These are phyloP conservation scores for Populus hybrid DNA, from an alignment of 441 rosid species.

Conservation along the genomic window DNA sequence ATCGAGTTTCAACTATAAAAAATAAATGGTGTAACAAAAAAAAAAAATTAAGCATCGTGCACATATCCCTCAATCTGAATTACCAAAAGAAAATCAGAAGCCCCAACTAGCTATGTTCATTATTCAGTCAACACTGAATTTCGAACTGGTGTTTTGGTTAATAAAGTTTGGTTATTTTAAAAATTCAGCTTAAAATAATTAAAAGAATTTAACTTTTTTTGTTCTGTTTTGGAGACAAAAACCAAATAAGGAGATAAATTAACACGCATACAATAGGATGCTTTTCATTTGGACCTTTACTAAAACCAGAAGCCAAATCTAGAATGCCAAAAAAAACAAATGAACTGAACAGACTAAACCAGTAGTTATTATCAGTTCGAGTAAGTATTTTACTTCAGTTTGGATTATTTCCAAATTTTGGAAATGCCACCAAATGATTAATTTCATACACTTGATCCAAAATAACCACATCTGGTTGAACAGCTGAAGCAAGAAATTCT, in stretches of 20 bases:
- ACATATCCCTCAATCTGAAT: not conserved
- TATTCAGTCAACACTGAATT: not conserved
- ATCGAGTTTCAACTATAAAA: not conserved
- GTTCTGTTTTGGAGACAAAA: not conserved
- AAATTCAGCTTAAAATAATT: not conserved
- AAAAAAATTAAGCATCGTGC: not conserved
- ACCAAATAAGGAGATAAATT: not conserved
- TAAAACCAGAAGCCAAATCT: not conserved
- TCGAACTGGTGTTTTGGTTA: not conserved
- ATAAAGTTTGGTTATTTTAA: not conserved
- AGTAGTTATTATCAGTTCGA: not conserved
- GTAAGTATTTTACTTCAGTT: not conserved
- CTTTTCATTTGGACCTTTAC: not conserved
- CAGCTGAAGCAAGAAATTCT: not conserved
- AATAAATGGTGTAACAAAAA: not conserved
- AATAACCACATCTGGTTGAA: not conserved
- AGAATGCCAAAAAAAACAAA: not conserved
- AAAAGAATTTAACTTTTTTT: not conserved
- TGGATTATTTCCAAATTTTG: not conserved
- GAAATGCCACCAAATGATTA: not conserved
- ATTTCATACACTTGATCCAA: not conserved
- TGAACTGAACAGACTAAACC: not conserved
- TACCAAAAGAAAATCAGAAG: not conserved
- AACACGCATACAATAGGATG: not conserved
- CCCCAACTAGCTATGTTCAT: not conserved